Base-by-base conservation (phyloP, 2,329 filamentous ascomycete species). In the Talaromyces sp. region DNA sequence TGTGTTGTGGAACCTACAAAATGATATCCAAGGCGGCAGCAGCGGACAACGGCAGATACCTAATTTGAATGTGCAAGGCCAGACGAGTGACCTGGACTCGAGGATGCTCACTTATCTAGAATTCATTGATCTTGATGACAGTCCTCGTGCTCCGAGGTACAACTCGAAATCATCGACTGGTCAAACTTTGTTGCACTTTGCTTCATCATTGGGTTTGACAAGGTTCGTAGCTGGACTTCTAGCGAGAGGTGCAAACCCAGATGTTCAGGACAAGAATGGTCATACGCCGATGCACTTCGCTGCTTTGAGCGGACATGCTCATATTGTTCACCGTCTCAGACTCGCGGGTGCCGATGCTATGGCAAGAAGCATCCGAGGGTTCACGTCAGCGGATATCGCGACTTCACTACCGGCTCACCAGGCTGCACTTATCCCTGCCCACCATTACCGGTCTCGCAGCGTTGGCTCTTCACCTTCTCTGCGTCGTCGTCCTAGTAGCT, bases 241-340 rank as follows among this genome's bases (percentile, higher is more conserved):
- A 19, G 88, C 86, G 9, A 83, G 89, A 62, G 89, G 89, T n/a
- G 89, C 89, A 19, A 87, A 88, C 66, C 84, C 87, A 1, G 86
- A 93, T 66, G 77, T 85, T 37, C 82, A 85, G 57, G 91, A 96
- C 69, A 87, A 85, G 62, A 87, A 88, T 52, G 90, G 90, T 21
- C 93, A 90, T 72, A 91, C 89, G 4, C 85, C 91, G 13, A 81
- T 95, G 76, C 89, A 95, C 71, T 83, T 93, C 68, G 90, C 91
- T 19, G 86, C 88, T 25, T 81, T 95, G 67, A 87, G 89, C 70
- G 84, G 87, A 61, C 86, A 91, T 67, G 77, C 84, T 10, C 86
- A 91, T 68, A 90, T 94, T 63, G 86, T 93, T 13, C 82, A 87
- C 60, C 84, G 88, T 13, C 80, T 96, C 59, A 85, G 92, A 63